Percentiles rank a stretch among this genome's conserved stretches.
phyloP scores from a whole-genome alignment of 73 alveolate genomes.

The Stentor coeruleus region DNA sequence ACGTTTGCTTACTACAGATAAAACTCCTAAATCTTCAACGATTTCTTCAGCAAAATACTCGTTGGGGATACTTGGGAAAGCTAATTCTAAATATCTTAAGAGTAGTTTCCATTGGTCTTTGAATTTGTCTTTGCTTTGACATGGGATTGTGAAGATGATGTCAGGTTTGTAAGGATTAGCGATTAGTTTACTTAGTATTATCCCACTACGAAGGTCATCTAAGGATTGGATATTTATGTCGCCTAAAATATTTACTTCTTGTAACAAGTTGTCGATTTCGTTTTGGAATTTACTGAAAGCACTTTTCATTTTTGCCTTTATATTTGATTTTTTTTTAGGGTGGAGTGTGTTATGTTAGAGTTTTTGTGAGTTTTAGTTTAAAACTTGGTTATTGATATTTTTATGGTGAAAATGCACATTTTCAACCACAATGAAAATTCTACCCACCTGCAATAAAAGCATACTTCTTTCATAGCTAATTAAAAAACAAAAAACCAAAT shows the following conservation, averaged over 20 bases:
- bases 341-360: too few species aligned
- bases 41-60: neutral
- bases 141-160: neutral
- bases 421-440: neutral
- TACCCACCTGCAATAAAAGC: neutral
- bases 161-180: neutral
- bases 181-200: neutral
- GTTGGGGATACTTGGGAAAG: neutral
- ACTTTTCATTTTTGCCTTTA: too few species aligned
- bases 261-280: neutral
- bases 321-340: too few species aligned
- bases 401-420: too few species aligned
- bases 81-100: neutral
- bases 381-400: too few species aligned
- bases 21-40: neutral
- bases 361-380: too few species aligned
- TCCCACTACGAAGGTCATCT: neutral
- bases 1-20: neutral
- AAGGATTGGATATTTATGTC: too few species aligned
- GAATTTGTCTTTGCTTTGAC: neutral
- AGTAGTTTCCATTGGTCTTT: neutral
- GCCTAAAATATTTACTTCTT: neutral
- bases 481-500: too few species aligned
- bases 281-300: neutral
- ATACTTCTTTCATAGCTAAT: too few species aligned